Conservation (phyloP, 371 early-diverging fungal genomes). For the Circinella minor region DNA sequence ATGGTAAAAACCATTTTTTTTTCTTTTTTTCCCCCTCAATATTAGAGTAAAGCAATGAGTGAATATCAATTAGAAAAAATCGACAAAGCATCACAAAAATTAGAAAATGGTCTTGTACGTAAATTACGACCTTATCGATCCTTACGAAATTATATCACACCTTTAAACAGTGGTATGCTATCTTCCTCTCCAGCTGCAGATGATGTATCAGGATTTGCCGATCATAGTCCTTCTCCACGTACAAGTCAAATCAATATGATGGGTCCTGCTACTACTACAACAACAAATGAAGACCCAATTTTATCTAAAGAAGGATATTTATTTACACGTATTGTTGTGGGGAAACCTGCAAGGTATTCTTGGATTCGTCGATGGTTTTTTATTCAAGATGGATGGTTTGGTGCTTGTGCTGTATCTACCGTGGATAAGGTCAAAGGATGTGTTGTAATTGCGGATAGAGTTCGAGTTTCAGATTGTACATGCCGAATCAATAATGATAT, state of each 20-base stretch:
- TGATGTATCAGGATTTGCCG: neutral
- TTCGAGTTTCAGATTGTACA: conserved; percentile 52
- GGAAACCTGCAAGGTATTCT: conserved; percentile 37
- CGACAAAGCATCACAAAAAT: conserved; percentile 24
- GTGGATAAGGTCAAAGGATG: conserved; percentile 58
- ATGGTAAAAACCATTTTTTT: too few relatives aligned
- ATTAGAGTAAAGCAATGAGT: conserved; percentile 38
- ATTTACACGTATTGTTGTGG: conserved; percentile 25
- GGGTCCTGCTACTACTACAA: neutral
- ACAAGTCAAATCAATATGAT: neutral
- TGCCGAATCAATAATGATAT: conserved; percentile 48
- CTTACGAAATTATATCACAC: conserved; percentile 30
- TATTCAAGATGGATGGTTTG: conserved; percentile 60
- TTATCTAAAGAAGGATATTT: conserved; percentile 43
- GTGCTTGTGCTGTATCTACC: conserved; percentile 49
- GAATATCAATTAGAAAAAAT: conserved; percentile 39
- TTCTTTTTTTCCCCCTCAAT: too few relatives aligned
- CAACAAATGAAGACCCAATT: neutral
- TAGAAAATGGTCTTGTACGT: conserved; percentile 38
- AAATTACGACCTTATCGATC: conserved; percentile 41
- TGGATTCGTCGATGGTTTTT: conserved; percentile 67
- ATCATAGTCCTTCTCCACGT: neutral
- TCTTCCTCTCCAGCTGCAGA: conserved; percentile 1
- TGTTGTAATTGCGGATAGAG: conserved; percentile 55
- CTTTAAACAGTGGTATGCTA: conserved; percentile 10